Evolutionary conservation across 352 stramenopile species (phyloP), one percentile per base, ranked within the genome.

Genomic region (Aphanomyces cochlioides): DNA sequence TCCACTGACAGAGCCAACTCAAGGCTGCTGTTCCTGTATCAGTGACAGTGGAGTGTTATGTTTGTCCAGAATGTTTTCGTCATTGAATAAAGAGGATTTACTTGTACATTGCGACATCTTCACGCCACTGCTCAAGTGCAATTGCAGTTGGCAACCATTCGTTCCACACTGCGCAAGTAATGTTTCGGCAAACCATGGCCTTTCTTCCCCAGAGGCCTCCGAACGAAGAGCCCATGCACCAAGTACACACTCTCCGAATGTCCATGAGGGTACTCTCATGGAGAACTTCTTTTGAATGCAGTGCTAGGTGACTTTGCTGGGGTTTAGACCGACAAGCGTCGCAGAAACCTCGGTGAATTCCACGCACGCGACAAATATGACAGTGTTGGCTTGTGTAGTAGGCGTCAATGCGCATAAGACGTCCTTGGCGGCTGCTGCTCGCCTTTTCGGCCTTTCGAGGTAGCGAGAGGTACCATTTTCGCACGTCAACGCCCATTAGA

Each of bases 351-450:
- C 43, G 64, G 13, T 54, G 64, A 28, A 54, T 38, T 28, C 45
- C 66, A 10, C 45, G 57, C 38, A 78, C 75, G 2, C 86, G 82
- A 38, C 88, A 95, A 0, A 95, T 75, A 1, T 75, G 81, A 53
- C 88, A 95, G 66, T 90, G 86, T 40, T 89, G 88, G 73, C 88
- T 95, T 73, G 82, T 67, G 77, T 95, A 95, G 59, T 89, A 95
- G 34, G 81, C 85, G 72, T 95, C 88, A 50, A 95, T 95, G 0
- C 83, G 17, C 37, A 79, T 77, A 0, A 66, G 64, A 34, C 72
- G 73, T 43, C 47, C 40, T 65, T 73, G 64, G 37, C 8, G 39
- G 17, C 7, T 7, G 7, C 7, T 34, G 38, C 64, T 68, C 39
- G 58, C 47, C 7, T 54, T 59, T 8, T 56, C 71, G 1, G 40